Evolutionary conservation across 2,329 filamentous ascomycete genomes (phyloP), one percentile per base, ranked within the genome.

Genomic region (Epicoccum nigrum): DNA sequence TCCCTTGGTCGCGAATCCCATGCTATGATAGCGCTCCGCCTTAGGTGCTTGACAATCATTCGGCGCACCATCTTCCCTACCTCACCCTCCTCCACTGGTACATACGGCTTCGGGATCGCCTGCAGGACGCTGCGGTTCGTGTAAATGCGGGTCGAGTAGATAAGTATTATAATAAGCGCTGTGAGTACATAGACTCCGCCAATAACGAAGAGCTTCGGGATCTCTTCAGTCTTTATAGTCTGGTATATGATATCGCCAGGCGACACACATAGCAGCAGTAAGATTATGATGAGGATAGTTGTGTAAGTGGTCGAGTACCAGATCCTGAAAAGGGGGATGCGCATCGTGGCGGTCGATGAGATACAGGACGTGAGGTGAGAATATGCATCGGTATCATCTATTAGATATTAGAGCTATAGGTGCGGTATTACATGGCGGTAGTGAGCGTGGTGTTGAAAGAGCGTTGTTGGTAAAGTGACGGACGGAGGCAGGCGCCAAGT

Each of bases 71-170:
- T 81, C 59, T 85, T 86, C 35, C 83, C 84, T 35, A 97, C 83
- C 69, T 97, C 92, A 58, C 88, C 89, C 69, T 90, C 89, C 62
- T 94, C 90, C 56, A 96, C 81, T 0, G 92, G 92, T 13, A 96
- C 83, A 83, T 90, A 95, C 45, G 84, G 79, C 72, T 93, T 94
- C 1, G 94, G 94, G 52, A 99, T 96, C 4, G 85, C 86, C 15
- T 86, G 84, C 7, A 97, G 81, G 7, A 89, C 86, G 37, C 83
- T 88, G 56, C 90, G 86, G 66, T 90, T 95, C 45, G 93, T 90
- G 74, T 93, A 97, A 16, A 97, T 83, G n/a, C 94, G 83, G 45
- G 86, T 84, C 47, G 86, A 83, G 72, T 96, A 97, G 64, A 97
- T 84, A 63, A 96, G 85, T 35, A 84, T 74, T 34, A 90, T 83